Evolutionary conservation across 2,329 filamentous ascomycete species (phyloP), one percentile per base, ranked within the genome.

Genomic region (Fusarium sterilihyphosum): DNA sequence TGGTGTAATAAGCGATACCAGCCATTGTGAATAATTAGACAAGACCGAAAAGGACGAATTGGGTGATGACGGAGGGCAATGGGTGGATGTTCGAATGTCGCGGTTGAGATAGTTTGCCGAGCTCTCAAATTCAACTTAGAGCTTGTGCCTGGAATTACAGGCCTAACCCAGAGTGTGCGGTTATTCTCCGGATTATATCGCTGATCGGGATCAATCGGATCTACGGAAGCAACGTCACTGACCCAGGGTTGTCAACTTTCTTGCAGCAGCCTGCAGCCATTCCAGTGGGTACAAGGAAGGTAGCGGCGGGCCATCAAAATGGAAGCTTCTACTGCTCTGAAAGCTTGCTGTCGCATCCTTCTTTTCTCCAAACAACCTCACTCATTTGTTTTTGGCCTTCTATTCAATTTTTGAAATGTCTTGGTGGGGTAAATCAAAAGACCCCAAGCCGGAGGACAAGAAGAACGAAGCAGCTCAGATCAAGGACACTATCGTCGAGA

Each of bases 1-100:
- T 84, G 76, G 81, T 86, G 85, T 91, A 91, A 75, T 80, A 81
- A 71, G 82, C 78, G 74, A 81, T 69, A 63, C 82, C 82, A 80
- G 81, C 83, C 83, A 84, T 84, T 78, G 65, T 81, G 75, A 76
- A 68, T 70, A 66, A 67, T 73, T 63, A 67, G 59, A 63, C 63
- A 68, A 64, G 65, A 73, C 59, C 70, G 67, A 71, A 75, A 71
- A 71, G 71, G 77, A 77, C 73, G 76, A 75, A 76, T 73, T 78
- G 74, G 77, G 78, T 78, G 73, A 75, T 79, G 49, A 61, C 52
- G 66, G 68, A 75, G 76, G 72, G 72, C 76, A 79, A 80, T 80
- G 77, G 80, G 73, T 72, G 70, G 76, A 76, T 78, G 75, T 70
- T 73, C 68, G 41, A 73, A 63, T 76, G 74, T 78, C 71, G 73